Evolutionary conservation across 305 asterid genomes (phyloP).

Genomic region (Solanum hybrid): DNA sequence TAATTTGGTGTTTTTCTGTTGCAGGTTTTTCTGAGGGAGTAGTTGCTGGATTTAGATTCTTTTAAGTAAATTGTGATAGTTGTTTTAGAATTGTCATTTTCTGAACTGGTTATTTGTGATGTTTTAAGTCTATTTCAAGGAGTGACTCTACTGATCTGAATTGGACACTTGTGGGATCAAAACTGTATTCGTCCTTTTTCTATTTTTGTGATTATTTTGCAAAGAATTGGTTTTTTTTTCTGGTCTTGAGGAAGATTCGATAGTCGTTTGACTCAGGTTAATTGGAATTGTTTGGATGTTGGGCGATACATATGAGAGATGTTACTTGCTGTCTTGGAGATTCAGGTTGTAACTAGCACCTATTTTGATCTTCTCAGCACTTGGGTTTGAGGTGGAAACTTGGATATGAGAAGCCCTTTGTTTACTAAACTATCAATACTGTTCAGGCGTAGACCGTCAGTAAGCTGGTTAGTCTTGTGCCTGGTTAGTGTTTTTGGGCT

Average conservation of each 20-base stretch:
- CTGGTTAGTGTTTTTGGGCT: slow-evolving; percentile 49
- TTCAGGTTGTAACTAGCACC: slow-evolving; percentile 24
- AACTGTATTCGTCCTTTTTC: background rate
- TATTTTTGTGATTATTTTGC: slow-evolving; percentile 8
- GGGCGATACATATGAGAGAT: background rate
- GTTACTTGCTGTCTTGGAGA: slow-evolving; percentile 31
- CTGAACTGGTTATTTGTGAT: slow-evolving; percentile 20
- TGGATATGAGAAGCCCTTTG: slow-evolving; percentile 92
- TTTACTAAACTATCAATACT: slow-evolving; percentile 39
- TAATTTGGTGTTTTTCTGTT: background rate
- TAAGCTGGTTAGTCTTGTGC: slow-evolving; percentile 67
- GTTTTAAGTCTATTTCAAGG: slow-evolving; percentile 5
- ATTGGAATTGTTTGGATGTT: background rate
- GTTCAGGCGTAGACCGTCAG: slow-evolving; percentile 62
- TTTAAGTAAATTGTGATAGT: background rate
- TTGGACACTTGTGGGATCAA: slow-evolving; percentile 8
- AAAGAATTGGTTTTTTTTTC: background rate
- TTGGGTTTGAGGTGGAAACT: slow-evolving; percentile 18
- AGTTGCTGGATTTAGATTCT: slow-evolving; percentile 1
- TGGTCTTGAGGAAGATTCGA: background rate
- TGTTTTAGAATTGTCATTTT: slow-evolving; percentile 5
- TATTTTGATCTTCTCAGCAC: slow-evolving; percentile 2
- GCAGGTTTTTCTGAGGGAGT: slow-evolving; percentile 10
- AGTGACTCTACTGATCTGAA: slow-evolving; percentile 21
- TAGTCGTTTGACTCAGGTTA: background rate